These are phyloP conservation scores for Rostrohypoxylon terebratum DNA, from an alignment of 495 filamentous ascomycete genomes.

Conservation along the genomic window DNA sequence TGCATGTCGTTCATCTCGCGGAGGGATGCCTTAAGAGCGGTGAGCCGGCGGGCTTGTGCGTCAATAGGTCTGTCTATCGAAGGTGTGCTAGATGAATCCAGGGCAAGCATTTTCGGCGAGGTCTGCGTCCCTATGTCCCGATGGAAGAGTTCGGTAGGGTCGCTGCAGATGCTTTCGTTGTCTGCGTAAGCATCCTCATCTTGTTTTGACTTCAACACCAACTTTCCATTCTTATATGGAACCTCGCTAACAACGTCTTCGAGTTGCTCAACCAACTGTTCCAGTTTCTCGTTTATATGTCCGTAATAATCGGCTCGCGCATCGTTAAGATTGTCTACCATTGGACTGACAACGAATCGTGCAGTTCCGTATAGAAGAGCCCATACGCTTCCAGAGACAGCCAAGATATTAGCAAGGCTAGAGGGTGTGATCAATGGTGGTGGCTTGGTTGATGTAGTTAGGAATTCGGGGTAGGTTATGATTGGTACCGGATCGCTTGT, in stretches of 20 bases:
- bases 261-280: constrained; percentile 79
- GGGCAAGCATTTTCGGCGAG: constrained; percentile 57
- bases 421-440: constrained; percentile 80
- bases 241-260: constrained; percentile 72
- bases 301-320: constrained; percentile 85
- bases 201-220: constrained; percentile 27
- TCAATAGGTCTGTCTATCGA: constrained; percentile 57
- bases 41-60: constrained; percentile 49
- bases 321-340: constrained; percentile 77
- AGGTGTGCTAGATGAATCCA: constrained; percentile 55
- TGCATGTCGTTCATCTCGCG: constrained; percentile 64
- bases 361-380: constrained; percentile 82
- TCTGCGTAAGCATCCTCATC: constrained; percentile 46
- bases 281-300: constrained; percentile 72
- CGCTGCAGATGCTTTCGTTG: constrained; percentile 60
- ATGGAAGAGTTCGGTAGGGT: constrained; percentile 89
- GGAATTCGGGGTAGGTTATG: constrained; percentile 97
- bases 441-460: constrained; percentile 70
- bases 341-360: constrained; percentile 84
- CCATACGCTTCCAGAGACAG: constrained; percentile 76
- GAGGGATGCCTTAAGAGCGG: constrained; percentile 60
- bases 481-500: constrained; percentile 78
- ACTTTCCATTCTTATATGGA: constrained; percentile 48
- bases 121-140: constrained; percentile 91
- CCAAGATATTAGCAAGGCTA: constrained; percentile 80